Evolutionary conservation across 331 rosid genomes (phyloP).

Genomic region (Ulmus americana): DNA sequence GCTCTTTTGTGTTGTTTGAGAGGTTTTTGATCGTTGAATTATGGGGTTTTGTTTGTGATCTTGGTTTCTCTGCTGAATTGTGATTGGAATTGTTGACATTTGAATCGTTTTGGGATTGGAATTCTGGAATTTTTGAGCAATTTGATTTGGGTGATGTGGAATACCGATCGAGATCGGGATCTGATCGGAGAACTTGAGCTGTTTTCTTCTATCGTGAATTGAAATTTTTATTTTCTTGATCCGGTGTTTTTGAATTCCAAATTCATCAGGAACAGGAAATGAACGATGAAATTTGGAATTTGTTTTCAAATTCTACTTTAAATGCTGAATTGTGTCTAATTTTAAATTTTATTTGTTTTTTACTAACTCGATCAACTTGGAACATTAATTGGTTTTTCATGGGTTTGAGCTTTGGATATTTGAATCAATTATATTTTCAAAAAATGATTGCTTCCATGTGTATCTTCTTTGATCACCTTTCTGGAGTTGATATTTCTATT

Average conservation of each 20-base stretch:
- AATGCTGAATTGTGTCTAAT: conserved; percentile 10
- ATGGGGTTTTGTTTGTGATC: conserved; percentile 12
- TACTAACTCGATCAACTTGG: conserved; percentile 9
- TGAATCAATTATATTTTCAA: not conserved
- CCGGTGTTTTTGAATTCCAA: too few species aligned
- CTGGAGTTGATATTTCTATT: not conserved
- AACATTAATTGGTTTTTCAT: not conserved
- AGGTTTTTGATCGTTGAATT: conserved; percentile 19
- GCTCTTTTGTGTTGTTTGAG: conserved; percentile 7
- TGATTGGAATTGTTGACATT: conserved; percentile 10
- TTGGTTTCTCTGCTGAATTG: conserved; percentile 1
- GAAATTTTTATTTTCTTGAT: conserved; percentile 9
- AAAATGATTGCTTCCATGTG: conserved; percentile 6
- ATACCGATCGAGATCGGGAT: conserved; percentile 37
- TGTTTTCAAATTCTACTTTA: conserved; percentile 10
- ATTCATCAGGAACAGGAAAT: too few species aligned
- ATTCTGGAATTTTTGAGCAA: conserved; percentile 12
- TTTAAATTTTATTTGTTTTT: conserved; percentile 26
- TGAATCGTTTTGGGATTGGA: conserved; percentile 2
- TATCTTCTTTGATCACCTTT: conserved; percentile 9
- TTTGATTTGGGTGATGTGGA: conserved; percentile 13
- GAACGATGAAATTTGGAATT: not conserved
- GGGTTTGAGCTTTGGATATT: conserved; percentile 6
- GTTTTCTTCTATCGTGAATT: conserved; percentile 4
- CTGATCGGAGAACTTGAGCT: conserved; percentile 42